These are phyloP conservation scores for Esteya vermicola DNA, from an alignment of 2,329 filamentous ascomycete species.

Conservation along the genomic window DNA sequence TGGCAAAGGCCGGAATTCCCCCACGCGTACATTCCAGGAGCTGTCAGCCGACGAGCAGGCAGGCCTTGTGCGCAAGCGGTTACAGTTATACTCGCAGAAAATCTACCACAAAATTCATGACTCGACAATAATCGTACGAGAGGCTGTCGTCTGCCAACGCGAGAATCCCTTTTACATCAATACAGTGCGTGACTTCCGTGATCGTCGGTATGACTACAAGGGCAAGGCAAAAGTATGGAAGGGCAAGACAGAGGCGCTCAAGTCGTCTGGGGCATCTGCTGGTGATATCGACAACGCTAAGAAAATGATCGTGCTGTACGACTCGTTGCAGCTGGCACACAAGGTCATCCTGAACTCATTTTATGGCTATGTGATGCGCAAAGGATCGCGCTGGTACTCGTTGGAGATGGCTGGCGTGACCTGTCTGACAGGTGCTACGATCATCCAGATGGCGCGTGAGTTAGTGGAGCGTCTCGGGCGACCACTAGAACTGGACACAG, in stretches of 20 bases:
- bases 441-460: constrained; percentile 91
- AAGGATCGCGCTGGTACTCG: constrained; percentile 97
- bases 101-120: constrained; percentile 99
- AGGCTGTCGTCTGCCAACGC: constrained; percentile 95
- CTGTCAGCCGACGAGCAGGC: constrained; percentile 73
- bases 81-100: constrained; percentile 92
- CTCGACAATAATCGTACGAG: constrained; percentile 77
- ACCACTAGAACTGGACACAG: constrained; percentile 87
- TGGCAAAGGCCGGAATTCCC: constrained; percentile 56
- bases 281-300: constrained; percentile 83
- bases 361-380: constrained; percentile 98
- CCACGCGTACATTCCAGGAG: constrained; percentile 64
- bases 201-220: constrained; percentile 96
- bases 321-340: constrained; percentile 91
- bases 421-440: constrained; percentile 86
- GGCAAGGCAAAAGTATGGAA: constrained; percentile 98
- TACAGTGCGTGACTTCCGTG: constrained; percentile 89
- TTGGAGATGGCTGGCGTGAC: constrained; percentile 99
- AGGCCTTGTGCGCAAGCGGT: constrained; percentile 62
- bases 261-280: constrained; percentile 61
- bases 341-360: constrained; percentile 99
- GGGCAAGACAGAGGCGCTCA: constrained; percentile 79
- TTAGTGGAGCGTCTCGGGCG: constrained; percentile 87
- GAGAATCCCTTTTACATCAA: constrained; percentile 98
- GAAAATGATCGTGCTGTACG: constrained; percentile 96